Evolutionary conservation across 495 filamentous ascomycete species (phyloP).

Genomic region (Talaromyces trachyspermus): DNA sequence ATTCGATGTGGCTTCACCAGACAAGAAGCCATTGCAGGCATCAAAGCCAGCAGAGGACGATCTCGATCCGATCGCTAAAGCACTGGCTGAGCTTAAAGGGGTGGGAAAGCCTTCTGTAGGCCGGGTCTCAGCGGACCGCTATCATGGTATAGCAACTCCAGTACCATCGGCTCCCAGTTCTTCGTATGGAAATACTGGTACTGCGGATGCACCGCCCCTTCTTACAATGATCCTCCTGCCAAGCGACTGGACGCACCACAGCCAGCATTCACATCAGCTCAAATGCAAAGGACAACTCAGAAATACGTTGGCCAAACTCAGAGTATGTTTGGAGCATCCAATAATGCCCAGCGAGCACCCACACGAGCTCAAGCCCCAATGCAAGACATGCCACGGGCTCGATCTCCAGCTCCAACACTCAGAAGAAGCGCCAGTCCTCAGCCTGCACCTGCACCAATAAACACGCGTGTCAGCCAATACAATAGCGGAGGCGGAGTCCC

Average conservation of each 20-base stretch:
- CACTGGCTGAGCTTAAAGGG: constrained; percentile 86
- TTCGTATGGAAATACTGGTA: constrained; percentile 48
- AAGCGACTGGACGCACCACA: constrained; percentile 82
- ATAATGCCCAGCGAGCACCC: constrained; percentile 23
- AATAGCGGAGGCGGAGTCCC: constrained; percentile 10
- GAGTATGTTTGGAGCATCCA: constrained; percentile 61
- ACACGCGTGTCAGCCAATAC: constrained; percentile 30
- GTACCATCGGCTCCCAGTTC: constrained; percentile 52
- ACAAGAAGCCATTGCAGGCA: constrained; percentile 37
- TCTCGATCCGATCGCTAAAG: constrained; percentile 83
- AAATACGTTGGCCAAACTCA: constrained; percentile 78
- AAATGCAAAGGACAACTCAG: constrained; percentile 90
- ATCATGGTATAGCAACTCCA: constrained; percentile 83
- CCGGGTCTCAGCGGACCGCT: constrained; percentile 88
- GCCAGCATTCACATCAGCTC: constrained; percentile 81
- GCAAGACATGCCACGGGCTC: constrained; percentile 38
- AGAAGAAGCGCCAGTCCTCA: constrained; percentile 50
- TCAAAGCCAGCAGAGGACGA: constrained; percentile 39
- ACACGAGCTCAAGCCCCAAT: constrained; percentile 22
- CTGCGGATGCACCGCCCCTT: constrained; percentile 59
- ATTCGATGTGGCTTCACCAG: constrained; percentile 88
- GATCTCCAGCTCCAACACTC: constrained; percentile 32
- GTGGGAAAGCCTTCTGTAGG: constrained; percentile 66
- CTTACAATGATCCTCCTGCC: constrained; percentile 66
- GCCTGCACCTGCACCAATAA: constrained; percentile 27